Percentiles rank a stretch among this genome's conserved stretches.
phyloP scores from a whole-genome alignment of 768 basidiomycete species.

The Lyophyllum semitale region DNA sequence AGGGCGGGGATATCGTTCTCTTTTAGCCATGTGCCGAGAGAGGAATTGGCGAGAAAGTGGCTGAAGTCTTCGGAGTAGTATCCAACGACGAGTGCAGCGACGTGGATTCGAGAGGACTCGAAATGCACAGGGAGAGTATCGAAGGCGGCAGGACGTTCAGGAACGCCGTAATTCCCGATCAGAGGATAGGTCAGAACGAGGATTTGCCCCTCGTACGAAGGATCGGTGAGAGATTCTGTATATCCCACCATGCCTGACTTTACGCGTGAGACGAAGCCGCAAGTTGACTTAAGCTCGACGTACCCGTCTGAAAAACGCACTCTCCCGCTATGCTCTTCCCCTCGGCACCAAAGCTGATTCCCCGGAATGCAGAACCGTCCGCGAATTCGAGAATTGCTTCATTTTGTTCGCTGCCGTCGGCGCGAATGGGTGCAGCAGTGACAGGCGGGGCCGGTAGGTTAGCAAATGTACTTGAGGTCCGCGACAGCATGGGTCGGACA shows the following conservation, averaged over 20 bases:
- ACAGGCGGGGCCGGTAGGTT: constrained; percentile 37
- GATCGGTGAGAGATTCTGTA: constrained; percentile 96
- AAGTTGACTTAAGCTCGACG: constrained; percentile 25
- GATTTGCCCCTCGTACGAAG: constrained; percentile 98
- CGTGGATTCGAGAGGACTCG: constrained; percentile 93
- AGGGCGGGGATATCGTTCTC: constrained; percentile 94
- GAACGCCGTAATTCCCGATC: constrained; percentile 97
- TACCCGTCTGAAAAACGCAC: constrained; percentile 99
- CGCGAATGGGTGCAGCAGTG: constrained; percentile 30
- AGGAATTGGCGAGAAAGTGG: constrained; percentile 90
- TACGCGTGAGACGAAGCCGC: constrained; percentile 9
- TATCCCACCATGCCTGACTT: constrained; percentile 96
- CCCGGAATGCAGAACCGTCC: constrained; percentile 86
- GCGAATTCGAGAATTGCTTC: constrained; percentile 86
- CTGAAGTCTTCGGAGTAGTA: constrained; percentile 94
- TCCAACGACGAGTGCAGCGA: constrained; percentile 88
- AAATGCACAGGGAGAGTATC: constrained; percentile 74
- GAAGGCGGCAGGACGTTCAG: constrained; percentile 55
- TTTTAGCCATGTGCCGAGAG: constrained; percentile 89
- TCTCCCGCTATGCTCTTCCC: constrained; percentile 92
- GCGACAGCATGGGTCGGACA: constrained; percentile 45
- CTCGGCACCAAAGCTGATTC: constrained; percentile 92
- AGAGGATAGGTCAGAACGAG: constrained; percentile 96
- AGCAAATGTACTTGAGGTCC: constrained; percentile 40
- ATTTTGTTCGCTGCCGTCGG: constrained; percentile 27